Evolutionary conservation across 371 early-diverging fungal genomes (phyloP), one percentile per base, ranked within the genome.

Genomic region (Mortierella polycephala): DNA sequence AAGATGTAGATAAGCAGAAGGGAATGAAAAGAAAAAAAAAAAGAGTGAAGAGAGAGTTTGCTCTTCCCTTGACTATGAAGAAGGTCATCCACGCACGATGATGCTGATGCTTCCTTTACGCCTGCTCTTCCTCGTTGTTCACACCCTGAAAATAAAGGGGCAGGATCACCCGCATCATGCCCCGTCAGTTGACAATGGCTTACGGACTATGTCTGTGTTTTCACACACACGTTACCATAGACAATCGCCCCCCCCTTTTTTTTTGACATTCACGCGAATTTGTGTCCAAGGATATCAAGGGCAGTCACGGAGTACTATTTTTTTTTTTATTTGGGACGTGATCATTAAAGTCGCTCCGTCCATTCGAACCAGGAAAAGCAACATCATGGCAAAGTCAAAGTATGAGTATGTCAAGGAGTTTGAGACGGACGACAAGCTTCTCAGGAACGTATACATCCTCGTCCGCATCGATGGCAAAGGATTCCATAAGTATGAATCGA

Each of bases 381-480:
- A 21, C 30, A 12, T 14, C 54, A 95, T 95, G 96, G 96, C 96
- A 14, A 94, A 94, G 60, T 94, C 94, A 57, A 95, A 95, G 75
- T 98, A 89, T 81, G 96, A 96, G 82, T 98, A 98, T 76, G 96
- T 96, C 46, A 91, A 92, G 71, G 85, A 88, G 62, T 98, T 96
- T 84, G 98, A 98, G 85, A 82, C 79, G 18, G 86, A 91, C 62
- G 90, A 92, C 68, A 85, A 84, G 14, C 75, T 97, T 30, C 84
- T 98, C 40, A 93, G 92, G 12, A 91, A 91, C 66, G 95, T 95
- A 49, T 97, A 88, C 86, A 82, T 98, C 37, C 96, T 96, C 30
- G 95, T 98, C 45, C 92, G 98, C 56, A 85, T 98, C 49, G 99
- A 98, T 71, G 99, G 99, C 10, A 93, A 95, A 73, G 90, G 92